Percentiles rank a stretch among this genome's conserved stretches.
phyloP scores from a whole-genome alignment of 495 filamentous ascomycete genomes.

The Neurospora sp. region DNA sequence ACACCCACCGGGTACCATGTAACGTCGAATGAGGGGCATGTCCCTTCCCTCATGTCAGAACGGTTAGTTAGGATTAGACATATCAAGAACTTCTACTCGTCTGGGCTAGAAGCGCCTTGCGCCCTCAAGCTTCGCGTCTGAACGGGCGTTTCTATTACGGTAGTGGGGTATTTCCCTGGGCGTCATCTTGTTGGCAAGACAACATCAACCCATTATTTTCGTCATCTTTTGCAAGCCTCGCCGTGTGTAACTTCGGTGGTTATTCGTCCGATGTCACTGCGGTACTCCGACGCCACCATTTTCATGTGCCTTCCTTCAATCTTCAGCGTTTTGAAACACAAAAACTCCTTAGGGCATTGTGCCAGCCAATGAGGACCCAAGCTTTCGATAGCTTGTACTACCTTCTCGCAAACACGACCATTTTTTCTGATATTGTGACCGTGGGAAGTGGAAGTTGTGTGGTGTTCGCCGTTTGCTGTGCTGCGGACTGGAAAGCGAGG shows the following conservation, averaged over 20 bases:
- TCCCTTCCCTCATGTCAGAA: not conserved
- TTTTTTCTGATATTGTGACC: not conserved
- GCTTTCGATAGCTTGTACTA: not conserved
- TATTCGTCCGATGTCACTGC: not conserved
- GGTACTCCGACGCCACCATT: not conserved
- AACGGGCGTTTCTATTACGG: too few species aligned
- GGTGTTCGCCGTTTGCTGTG: not conserved
- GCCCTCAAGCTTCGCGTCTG: too few species aligned
- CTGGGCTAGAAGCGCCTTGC: too few species aligned
- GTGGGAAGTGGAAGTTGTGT: not conserved
- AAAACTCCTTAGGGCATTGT: not conserved
- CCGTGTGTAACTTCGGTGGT: not conserved
- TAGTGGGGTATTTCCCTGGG: not conserved
- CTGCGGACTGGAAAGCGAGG: not conserved
- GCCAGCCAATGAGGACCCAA: not conserved
- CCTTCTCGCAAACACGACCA: not conserved
- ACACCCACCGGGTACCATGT: not conserved
- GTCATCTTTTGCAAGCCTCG: not conserved
- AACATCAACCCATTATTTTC: not conserved
- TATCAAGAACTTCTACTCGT: not conserved
- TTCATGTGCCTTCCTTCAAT: not conserved
- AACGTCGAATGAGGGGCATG: not conserved
- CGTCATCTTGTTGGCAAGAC: not conserved
- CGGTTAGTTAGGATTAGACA: not conserved
- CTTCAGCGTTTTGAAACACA: not conserved